Base-by-base conservation (phyloP, 148 eudicot genomes). In the Rhododendron molle region DNA sequence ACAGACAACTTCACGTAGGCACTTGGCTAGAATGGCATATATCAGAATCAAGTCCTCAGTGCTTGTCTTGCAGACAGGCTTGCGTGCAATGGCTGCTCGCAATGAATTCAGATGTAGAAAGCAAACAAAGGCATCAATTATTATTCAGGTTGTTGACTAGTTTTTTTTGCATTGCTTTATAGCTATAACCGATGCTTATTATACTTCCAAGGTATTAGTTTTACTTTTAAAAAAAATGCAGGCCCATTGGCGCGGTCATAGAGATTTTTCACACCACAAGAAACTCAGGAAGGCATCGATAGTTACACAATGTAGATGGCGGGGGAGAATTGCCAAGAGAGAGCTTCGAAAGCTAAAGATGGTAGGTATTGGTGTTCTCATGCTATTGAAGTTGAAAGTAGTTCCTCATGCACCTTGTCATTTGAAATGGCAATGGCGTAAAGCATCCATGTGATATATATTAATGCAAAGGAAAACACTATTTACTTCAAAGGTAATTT, bases 191-290 rank as follows among this genome's bases (percentile, higher is more conserved):
- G 23, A 32, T 84, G 62, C 56, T n/a, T 20, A 16, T 28, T 86
- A 76, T 12, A 71, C 12, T 65, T 86, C 67, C 69, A 36, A 74
- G 38, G 71, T 46, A 77, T 84, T 81, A 44, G 72, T 15, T 81
- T 85, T 50, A 52, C 84, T 54, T 54, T 79, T 80, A 83, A 79
- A 88, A 76, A 54, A 81, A 60, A 46, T 87, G 86, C 94, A 97
- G 99, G 93, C 96, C 78, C 86, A 87, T 83, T 97, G 95, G 96
- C 94, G 98, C 84, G 87, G 98, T 88, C 89, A 93, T 86, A 87
- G 88, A 87, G 92, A 86, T 82, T 87, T 23, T 86, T 87, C 92
- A 26, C 89, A 92, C 87, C 92, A 89, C 89, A 95, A 89, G 91
- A 97, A 90, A 91, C 93, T 97, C 85, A 93, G 85, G 88, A 78